Base-by-base conservation (phyloP, 345 rosid genomes). In the Jatropha curcas region DNA sequence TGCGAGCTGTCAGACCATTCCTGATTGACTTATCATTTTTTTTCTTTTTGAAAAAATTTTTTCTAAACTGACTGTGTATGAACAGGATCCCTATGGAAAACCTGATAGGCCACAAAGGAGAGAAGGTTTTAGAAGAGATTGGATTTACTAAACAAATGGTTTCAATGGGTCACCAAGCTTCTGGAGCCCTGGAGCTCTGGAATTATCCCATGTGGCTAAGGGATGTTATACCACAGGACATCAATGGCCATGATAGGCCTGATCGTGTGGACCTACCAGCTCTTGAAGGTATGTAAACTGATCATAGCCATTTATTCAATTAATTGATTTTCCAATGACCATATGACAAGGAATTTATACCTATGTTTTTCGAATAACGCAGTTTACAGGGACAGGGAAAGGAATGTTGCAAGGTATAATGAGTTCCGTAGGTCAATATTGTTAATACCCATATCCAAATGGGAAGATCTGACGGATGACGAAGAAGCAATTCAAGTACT, bases 91-190 rank as follows among this genome's bases (percentile, higher is more conserved):
- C 82, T 6, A 59, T 88, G 82, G 59, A 4, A 19, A 33, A 80
- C 22, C 25, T 85, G 73, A 67, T 82, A 48, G 90, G 93, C 10
- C 76, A 37, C 0, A 57, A 71, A 22, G 93, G 93, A 66, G 89
- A 85, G 65, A 64, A 68, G 67, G 55, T 35, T 28, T 64, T 78
- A 45, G 25, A 84, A 24, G 33, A 61, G 51, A 84, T 85, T 64
- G 93, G 90, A 63, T 85, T 85, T 56, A 72, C 66, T 0, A 66
- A 67, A 37, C 76, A 77, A 59, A 71, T 89, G 75, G 88, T 89
- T 1, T 89, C 93, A 59, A 87, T 89, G 93, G 93, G 93, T 19
- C 89, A 88, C 52, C 93, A 88, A 73, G 89, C 90, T 43, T 34
- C 84, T 45, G 93, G 90, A 0, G 89, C 86, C 2, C 68, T 88